Base-by-base conservation (phyloP, 2,329 filamentous ascomycete species). In the Cytospora piceae region DNA sequence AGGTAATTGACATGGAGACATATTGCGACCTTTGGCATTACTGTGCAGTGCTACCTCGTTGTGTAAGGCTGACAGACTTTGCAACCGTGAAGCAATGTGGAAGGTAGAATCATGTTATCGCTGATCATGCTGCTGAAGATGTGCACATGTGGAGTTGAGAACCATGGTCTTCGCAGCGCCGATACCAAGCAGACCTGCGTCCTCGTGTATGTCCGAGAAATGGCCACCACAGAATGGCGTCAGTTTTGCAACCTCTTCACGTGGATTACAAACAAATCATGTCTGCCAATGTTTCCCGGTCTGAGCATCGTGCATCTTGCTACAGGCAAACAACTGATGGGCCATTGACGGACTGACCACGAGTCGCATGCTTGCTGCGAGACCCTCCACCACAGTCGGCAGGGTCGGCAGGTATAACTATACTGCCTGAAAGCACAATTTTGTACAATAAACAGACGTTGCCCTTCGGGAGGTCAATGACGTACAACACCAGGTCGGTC, bases 401-500 rank as follows among this genome's bases (percentile, higher is more conserved):
- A 46, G 42, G 8, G 42, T 4, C 17, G 20, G n/a, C 20, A 49
- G n/a, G n/a, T 49, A 24, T 22, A 49, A 8, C 17, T 24, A 20
- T 1, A n/a, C 42, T 22, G n/a, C 9, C n/a, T 12, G n/a, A 7
- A n/a, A 22, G 42, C 9, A 42, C 56, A n/a, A n/a, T n/a, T n/a
- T n/a, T n/a, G 12, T 62, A 27, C 52, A 42, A 51, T 55, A 42
- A 46, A 57, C 22, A 27, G 29, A 39, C 60, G 32, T 17, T 29
- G 34, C 46, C 27, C 20, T 31, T 24, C 55, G 46, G 34, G 22
- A 46, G 60, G 34, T 24, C 39, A 37, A 29, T 49, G 46, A 58
- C 46, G 57, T 52, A 61, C 52, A 37, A 61, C 37, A 61, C 46
- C 27, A 59, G 49, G 22, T 52, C n/a, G 49, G 34, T 61, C 52